These are phyloP conservation scores for Erythrophleum ivorense DNA, from an alignment of 331 rosid species.

Conservation along the genomic window DNA sequence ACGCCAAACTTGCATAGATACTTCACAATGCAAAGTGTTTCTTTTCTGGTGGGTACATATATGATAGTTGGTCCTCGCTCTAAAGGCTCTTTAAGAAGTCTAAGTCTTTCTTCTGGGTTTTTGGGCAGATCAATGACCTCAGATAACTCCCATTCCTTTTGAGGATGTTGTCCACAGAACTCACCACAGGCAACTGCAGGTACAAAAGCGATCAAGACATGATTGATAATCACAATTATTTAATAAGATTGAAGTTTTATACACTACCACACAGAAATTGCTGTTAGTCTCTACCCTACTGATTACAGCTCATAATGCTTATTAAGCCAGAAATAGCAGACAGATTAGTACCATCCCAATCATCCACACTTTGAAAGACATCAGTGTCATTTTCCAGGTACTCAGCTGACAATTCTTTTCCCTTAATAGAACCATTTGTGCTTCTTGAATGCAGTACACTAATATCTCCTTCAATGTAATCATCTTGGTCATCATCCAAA, in stretches of 20 bases:
- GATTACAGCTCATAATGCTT: slow-evolving; percentile 25
- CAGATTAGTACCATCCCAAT: slow-evolving; percentile 71
- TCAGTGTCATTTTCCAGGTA: slow-evolving; percentile 86
- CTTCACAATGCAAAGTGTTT: slow-evolving; percentile 66
- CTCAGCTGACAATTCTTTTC: slow-evolving; percentile 71
- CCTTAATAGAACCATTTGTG: slow-evolving; percentile 47
- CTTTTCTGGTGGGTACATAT: slow-evolving; percentile 90
- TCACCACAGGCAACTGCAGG: slow-evolving; percentile 73
- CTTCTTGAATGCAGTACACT: slow-evolving; percentile 44
- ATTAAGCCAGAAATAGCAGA: background rate
- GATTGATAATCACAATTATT: slow-evolving; percentile 19
- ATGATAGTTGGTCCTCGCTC: slow-evolving; percentile 77
- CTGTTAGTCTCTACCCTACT: slow-evolving; percentile 34
- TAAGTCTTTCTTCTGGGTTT: slow-evolving; percentile 55
- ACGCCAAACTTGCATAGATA: slow-evolving; percentile 75
- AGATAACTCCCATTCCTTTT: slow-evolving; percentile 43
- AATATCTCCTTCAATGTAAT: slow-evolving; percentile 45
- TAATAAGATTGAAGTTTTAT: background rate
- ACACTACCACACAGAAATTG: slow-evolving; percentile 27
- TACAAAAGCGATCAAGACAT: slow-evolving; percentile 30
- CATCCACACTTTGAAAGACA: slow-evolving; percentile 68
- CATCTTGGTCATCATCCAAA: slow-evolving; percentile 49
- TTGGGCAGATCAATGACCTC: slow-evolving; percentile 49
- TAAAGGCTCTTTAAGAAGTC: slow-evolving; percentile 54
- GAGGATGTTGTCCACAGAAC: slow-evolving; percentile 62